Conservation (phyloP, 176 grass and related monocot genomes). For the Oryza punctata region DNA sequence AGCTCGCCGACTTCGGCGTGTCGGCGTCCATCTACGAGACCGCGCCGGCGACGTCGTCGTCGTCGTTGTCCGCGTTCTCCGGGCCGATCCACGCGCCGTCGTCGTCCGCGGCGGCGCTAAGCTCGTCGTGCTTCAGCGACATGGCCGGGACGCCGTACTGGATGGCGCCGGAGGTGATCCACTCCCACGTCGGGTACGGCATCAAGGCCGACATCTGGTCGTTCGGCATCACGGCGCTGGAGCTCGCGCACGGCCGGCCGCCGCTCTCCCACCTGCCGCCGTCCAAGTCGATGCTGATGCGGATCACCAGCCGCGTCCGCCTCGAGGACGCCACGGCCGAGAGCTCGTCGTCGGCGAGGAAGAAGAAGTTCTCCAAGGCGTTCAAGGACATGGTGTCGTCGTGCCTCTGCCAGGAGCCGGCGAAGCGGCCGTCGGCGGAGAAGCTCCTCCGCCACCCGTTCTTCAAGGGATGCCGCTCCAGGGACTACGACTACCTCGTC, state of each 20-base stretch:
- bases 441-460: constrained; percentile 86
- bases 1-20: constrained; percentile 93
- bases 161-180: constrained; percentile 97
- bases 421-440: constrained; percentile 74
- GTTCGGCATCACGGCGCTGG: constrained; percentile 89
- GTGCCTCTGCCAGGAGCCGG: constrained; percentile 76
- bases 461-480: constrained; percentile 76
- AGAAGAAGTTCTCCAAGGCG: constrained; percentile 82
- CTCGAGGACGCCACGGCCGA: constrained; percentile 52
- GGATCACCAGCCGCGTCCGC: constrained; percentile 70
- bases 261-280: constrained; percentile 87
- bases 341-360: constrained; percentile 40
- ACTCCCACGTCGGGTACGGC: constrained; percentile 88
- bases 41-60: constrained; percentile 10
- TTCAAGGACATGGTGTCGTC: constrained; percentile 90
- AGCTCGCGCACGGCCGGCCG: constrained; percentile 85
- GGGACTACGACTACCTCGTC: constrained; percentile 69
- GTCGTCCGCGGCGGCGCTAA: not conserved
- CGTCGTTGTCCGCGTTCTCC: constrained; percentile 4
- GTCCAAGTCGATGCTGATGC: constrained; percentile 85
- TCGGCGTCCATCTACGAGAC: constrained; percentile 92
- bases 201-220: constrained; percentile 98
- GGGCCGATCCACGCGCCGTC: constrained; percentile 26
- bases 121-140: constrained; percentile 66
- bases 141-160: constrained; percentile 91